These are phyloP conservation scores for Austroboletus festivus DNA, from an alignment of 768 basidiomycete genomes.

Conservation along the genomic window DNA sequence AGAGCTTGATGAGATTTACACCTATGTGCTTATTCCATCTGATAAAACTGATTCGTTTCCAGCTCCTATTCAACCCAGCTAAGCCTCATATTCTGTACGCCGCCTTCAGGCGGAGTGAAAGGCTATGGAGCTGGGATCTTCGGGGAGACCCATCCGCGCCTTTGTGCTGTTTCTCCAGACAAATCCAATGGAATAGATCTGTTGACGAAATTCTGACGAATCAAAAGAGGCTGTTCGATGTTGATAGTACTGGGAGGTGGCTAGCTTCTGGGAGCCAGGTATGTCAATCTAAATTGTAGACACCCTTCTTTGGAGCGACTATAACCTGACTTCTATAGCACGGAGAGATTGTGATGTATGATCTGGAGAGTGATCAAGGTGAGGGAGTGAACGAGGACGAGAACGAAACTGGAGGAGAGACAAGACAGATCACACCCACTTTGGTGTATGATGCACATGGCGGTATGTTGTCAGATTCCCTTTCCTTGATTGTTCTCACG, in stretches of 20 bases:
- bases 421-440: conserved; percentile 23
- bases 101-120: conserved; percentile 60
- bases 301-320: not conserved
- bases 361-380: conserved; percentile 34
- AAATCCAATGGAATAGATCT: not conserved
- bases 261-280: conserved; percentile 71
- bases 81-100: conserved; percentile 74
- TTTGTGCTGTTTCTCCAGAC: conserved; percentile 33
- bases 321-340: conserved; percentile 34
- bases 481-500: not conserved
- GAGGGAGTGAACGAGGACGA: no score
- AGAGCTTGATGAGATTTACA: not conserved
- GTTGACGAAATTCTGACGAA: conserved; percentile 46
- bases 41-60: no score
- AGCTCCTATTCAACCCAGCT: conserved; percentile 78
- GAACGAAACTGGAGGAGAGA: not conserved
- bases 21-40: not conserved
- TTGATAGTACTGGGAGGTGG: conserved; percentile 65
- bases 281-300: conserved; percentile 12
- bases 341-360: conserved; percentile 61
- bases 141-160: conserved; percentile 51
- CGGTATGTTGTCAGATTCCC: conserved; percentile 39
- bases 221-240: conserved; percentile 75
- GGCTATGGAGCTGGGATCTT: conserved; percentile 77
- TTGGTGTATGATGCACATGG: conserved; percentile 51